Evolutionary conservation across 768 basidiomycete species (phyloP).

Genomic region (Hemileccinum impolitum): DNA sequence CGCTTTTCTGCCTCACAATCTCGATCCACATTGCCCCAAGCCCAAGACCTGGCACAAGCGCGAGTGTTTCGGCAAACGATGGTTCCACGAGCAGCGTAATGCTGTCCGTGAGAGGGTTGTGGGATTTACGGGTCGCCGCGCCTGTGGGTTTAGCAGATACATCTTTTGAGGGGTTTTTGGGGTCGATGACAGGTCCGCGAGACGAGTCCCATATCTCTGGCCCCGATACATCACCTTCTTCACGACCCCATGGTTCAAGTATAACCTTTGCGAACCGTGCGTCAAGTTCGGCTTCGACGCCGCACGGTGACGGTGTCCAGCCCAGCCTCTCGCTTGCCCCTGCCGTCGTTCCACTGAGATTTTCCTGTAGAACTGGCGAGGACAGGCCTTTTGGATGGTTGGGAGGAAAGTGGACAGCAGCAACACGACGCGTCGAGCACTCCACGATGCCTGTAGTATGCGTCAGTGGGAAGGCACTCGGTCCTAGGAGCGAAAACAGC

Average conservation of each 20-base stretch:
- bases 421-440: conserved; percentile 57
- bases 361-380: background rate
- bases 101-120: conserved; percentile 53
- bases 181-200: conserved; percentile 34
- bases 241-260: conserved; percentile 52
- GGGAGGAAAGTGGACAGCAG: conserved; percentile 41
- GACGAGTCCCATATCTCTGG: conserved; percentile 37
- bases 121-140: conserved; percentile 25
- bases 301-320: conserved; percentile 21
- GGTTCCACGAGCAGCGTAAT: conserved; percentile 59
- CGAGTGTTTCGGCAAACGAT: conserved; percentile 38
- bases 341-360: conserved; percentile 2
- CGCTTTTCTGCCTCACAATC: conserved; percentile 40
- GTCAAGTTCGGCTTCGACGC: conserved; percentile 48
- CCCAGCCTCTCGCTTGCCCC: background rate
- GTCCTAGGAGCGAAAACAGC: conserved; percentile 49
- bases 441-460: conserved; percentile 67
- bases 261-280: conserved; percentile 46
- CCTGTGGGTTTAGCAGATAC: conserved; percentile 3
- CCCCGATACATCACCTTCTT: conserved; percentile 35
- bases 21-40: conserved; percentile 69
- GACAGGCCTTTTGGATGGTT: conserved; percentile 14
- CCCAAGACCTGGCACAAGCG: conserved; percentile 49
- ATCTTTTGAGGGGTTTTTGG: conserved; percentile 12
- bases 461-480: conserved; percentile 54